Evolutionary conservation across 2,329 filamentous ascomycete genomes (phyloP).

Genomic region (Onygenales sp.): DNA sequence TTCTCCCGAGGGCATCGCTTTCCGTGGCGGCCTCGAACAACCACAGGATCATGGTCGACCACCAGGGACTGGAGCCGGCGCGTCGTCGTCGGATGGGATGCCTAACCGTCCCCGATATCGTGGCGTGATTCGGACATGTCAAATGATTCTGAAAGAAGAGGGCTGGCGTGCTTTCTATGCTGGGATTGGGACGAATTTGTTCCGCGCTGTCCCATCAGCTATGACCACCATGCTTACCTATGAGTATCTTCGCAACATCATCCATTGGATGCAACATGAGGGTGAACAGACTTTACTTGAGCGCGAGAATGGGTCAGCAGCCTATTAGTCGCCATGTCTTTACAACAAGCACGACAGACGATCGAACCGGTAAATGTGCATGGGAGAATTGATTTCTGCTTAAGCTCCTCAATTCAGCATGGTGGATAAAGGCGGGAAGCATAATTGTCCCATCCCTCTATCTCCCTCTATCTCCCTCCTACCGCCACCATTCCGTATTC

Average conservation of each 20-base stretch:
- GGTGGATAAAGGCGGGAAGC: no score
- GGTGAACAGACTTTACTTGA: constrained; percentile 20
- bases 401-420: no score
- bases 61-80: constrained; percentile 23
- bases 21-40: constrained; percentile 30
- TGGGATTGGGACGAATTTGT: constrained; percentile 94
- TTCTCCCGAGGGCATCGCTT: constrained; percentile 44
- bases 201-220: constrained; percentile 86
- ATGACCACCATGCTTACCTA: constrained; percentile 98
- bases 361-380: no score
- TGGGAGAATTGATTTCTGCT: no score
- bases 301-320: neutral
- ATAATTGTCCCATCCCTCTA: no score
- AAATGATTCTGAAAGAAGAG: constrained; percentile 79
- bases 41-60: constrained; percentile 37
- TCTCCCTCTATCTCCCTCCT: no score
- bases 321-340: neutral
- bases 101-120: constrained; percentile 52
- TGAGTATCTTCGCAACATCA: constrained; percentile 58
- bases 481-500: no score
- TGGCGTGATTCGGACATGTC: constrained; percentile 72
- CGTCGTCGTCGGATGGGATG: constrained; percentile 49
- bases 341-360: no score
- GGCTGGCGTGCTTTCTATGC: constrained; percentile 96
- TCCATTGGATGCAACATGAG: constrained; percentile 46